Conservation (phyloP, 1,284 basidiomycete species). For the Ceratobasidium papillatum region DNA sequence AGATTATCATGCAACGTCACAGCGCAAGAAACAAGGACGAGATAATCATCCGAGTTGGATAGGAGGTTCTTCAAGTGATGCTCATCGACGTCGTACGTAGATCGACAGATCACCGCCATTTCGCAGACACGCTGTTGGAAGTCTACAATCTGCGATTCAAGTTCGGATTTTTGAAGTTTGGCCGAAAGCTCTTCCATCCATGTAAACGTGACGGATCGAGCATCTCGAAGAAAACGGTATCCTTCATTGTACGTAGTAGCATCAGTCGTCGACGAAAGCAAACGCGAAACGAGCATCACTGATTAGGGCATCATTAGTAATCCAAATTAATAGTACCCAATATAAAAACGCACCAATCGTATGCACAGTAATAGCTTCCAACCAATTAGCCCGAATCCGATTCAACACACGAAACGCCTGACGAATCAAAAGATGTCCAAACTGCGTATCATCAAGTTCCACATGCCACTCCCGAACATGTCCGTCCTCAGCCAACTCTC, state of each 20-base stretch:
- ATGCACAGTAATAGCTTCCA: no score
- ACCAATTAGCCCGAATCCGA: no score
- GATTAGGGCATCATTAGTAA: no score
- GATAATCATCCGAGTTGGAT: slow-evolving; percentile 24
- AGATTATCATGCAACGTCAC: slow-evolving; percentile 41
- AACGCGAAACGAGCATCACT: slow-evolving; percentile 29
- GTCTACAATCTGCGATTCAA: background rate
- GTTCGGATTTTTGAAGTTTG: background rate
- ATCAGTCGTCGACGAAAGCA: slow-evolving; percentile 18
- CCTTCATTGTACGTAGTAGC: background rate
- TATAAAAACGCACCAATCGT: no score
- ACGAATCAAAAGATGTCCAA: no score
- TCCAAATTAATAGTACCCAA: no score
- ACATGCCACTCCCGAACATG: no score
- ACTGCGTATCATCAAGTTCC: no score
- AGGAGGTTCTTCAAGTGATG: slow-evolving; percentile 13
- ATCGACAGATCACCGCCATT: slow-evolving; percentile 42
- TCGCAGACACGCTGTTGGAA: slow-evolving; percentile 40
- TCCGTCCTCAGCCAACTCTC: no score
- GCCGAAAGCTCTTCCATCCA: slow-evolving; percentile 12
- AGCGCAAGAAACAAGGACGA: slow-evolving; percentile 38
- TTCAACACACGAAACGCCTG: no score
- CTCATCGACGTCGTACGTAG: slow-evolving; percentile 43
- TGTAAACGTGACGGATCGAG: background rate
- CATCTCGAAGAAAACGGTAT: slow-evolving; percentile 8